Evolutionary conservation across 2,329 filamentous ascomycete species (phyloP), one percentile per base, ranked within the genome.

Genomic region (Lasiodiplodia theobromae): DNA sequence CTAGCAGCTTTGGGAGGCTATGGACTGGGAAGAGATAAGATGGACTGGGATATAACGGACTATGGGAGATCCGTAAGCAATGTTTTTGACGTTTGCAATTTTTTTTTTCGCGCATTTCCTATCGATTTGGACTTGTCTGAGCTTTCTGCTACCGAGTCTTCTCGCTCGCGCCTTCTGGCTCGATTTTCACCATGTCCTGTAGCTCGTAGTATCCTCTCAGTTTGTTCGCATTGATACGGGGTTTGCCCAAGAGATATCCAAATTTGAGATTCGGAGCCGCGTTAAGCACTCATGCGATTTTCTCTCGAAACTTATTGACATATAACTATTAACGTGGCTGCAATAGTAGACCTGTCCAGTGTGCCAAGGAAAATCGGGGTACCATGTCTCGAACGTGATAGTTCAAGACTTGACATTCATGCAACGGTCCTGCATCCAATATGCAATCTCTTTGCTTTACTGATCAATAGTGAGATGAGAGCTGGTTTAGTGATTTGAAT

Each of bases 221-320:
- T 49, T 44, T 44, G 57, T 62, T 62, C 53, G 53, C 25, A 40
- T 25, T 25, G 40, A 10, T 49, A 49, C 40, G 38, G 57, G 25
- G 25, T 14, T 49, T 62, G 14, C 57, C 57, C 38, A 6, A 38
- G n/a, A n/a, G 38, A 60, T 47, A 47, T 60, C 37, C 40, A 47
- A 47, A 8, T 21, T n/a, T 47, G 10, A 47, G 16, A n/a, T 47
- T 47, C 40, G n/a, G 6, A 47, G 40, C 40, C 18, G 40, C 10
- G 18, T n/a, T n/a, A n/a, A n/a, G 40, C n/a, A n/a, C 16, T 47
- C 18, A 7, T 12, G 6, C 40, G 7, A 47, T 21, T 6, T n/a
- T 21, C n/a, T n/a, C 40, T 28, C 28, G 28, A 28, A 6, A 28
- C 28, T 28, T 28, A 28, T 28, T 28, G 28, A 28, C 28, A 28